A percentile compares a stretch with the other conserved stretches of the same genome.
Evolutionary conservation across 1,284 basidiomycete species (phyloP).

Genomic region (Tremellales sp.): DNA sequence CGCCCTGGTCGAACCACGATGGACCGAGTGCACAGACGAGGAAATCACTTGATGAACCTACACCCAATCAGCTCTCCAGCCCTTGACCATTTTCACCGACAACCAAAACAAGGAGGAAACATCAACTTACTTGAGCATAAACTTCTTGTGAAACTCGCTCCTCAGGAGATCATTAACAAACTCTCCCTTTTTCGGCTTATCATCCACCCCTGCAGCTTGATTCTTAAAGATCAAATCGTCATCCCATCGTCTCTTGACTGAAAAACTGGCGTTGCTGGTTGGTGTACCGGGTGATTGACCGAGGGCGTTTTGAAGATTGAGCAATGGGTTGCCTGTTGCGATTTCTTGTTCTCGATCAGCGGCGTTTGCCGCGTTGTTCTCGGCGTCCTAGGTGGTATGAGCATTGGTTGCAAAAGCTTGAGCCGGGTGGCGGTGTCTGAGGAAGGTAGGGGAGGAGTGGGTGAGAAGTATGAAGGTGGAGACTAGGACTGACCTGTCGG

Average conservation of each 20-base stretch:
- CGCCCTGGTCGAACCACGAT: no score
- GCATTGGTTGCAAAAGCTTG: no score
- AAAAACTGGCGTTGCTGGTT: slow-evolving; percentile 59
- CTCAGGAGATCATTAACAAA: slow-evolving; percentile 91
- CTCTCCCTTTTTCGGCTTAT: slow-evolving; percentile 65
- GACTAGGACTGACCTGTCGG: slow-evolving; percentile 50
- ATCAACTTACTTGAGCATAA: slow-evolving; percentile 44
- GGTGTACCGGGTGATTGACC: slow-evolving; percentile 65
- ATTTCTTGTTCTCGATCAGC: slow-evolving; percentile 71
- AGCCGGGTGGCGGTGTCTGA: no score
- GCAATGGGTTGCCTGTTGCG: slow-evolving; percentile 75
- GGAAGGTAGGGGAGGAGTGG: neutral
- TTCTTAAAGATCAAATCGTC: slow-evolving; percentile 98
- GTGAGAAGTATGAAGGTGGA: neutral
- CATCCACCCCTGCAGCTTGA: slow-evolving; percentile 65
- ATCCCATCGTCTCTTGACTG: slow-evolving; percentile 91
- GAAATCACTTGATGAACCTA: slow-evolving; percentile 11
- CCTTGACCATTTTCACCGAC: neutral
- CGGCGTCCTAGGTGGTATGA: slow-evolving; percentile 59
- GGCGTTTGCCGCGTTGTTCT: slow-evolving; percentile 64
- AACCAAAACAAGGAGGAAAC: neutral
- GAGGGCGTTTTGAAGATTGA: slow-evolving; percentile 83
- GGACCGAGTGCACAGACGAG: no score
- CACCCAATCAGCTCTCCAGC: slow-evolving; percentile 1
- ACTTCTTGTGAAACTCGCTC: slow-evolving; percentile 74